Evolutionary conservation across 352 stramenopile species (phyloP), one percentile per base, ranked within the genome.

Genomic region (Poterioochromonas sp.): DNA sequence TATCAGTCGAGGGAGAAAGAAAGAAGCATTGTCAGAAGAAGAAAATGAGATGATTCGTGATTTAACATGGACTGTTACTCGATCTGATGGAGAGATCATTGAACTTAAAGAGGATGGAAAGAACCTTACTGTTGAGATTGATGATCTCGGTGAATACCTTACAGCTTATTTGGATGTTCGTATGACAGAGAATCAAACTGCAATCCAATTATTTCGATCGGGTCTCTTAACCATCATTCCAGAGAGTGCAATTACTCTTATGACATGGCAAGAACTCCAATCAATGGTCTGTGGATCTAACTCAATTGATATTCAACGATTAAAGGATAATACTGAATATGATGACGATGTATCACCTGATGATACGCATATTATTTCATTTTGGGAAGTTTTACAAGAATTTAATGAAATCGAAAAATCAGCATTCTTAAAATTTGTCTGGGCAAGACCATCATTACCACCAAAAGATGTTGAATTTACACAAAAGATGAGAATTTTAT

Each of bases 381-480:
- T 97, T 81, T 96, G 91, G 92, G 85, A 92, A 34, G 87, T 89
- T 18, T 88, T 97, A 79, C 84, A 77, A 3, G 87, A 88, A 49
- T 96, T 97, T 79, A 86, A 83, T 0, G 88, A 95, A 77, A 88
- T 92, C 60, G 90, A 96, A 80, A 86, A 90, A 5, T 88, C 89
- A 22, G 87, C 93, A 73, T 96, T 96, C 79, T 87, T 97, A 41
- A 89, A 89, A 0, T 96, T 96, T 73, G 89, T 94, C 12, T 95
- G 90, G 90, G 90, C 90, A 5, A 83, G 91, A 2, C 91, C 88
- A 35, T 87, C 89, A 0, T 78, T 95, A 2, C 90, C 90, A 41
- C 80, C 89, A 26, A 86, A 81, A 76, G 87, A 86, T 22, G 87
- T 86, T n/a, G 87, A 92, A 39, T 92, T 93, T 73, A 80, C 87